Evolutionary conservation across 441 rosid genomes (phyloP), one percentile per base, ranked within the genome.

Genomic region (Omphalea diandra): DNA sequence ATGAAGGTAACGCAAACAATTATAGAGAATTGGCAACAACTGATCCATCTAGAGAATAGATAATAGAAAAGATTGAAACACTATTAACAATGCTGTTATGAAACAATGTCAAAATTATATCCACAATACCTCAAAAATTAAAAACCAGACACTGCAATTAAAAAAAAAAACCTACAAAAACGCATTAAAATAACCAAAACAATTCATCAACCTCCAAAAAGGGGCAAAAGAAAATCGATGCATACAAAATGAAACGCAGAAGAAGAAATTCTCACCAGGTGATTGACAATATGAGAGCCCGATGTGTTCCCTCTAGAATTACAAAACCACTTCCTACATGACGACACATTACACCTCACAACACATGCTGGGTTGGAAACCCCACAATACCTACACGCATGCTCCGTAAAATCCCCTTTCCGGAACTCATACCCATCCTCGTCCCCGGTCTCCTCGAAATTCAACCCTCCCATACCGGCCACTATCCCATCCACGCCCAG

Each of bases 241-340:
- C 7, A 59, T 1, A 26, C 52, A 26, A 50, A 32, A 68, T 14
- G 18, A 4, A 14, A 53, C 43, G 24, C 26, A 65, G 54, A 24
- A 0, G 17, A 46, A 31, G 20, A 61, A 26, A 59, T 64, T 86
- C 98, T 86, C 57, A 88, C 99, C 87, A 93, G 81, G 73, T 93
- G 99, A 82, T 96, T 93, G 65, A 93, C 99, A 15, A 96, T 96
- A 82, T 96, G 99, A 40, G 99, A 96, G 46, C 98, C 99, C 0
- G 98, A 96, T 22, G 99, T 96, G 77, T 96, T 96, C 62, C 99
- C 99, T 72, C 98, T 86, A 7, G 99, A 96, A 82, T 96, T 96
- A 74, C 99, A 96, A 75, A 96, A 96, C 99, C 99, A 96, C 83
- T 96, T 96, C 66, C 99, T 82, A 73, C 99, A 96, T 0, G 99